Percentiles rank a stretch among this genome's conserved stretches.
Conservation (phyloP, 2,329 filamentous ascomycete species). For the Ascochyta fabae region DNA sequence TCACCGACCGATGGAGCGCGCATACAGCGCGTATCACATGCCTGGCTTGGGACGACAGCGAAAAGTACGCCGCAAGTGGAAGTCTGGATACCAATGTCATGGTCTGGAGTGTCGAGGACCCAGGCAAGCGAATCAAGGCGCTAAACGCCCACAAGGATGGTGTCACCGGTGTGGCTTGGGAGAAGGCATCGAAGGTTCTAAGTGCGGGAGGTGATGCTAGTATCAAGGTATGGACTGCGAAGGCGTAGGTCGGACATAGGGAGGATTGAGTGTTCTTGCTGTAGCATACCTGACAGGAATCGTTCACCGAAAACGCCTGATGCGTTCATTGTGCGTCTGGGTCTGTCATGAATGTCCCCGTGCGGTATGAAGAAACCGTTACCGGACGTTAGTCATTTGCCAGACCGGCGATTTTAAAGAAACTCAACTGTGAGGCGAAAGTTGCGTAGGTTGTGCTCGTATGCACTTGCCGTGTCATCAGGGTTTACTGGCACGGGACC, state of each 20-base stretch:
- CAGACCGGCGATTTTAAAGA: neutral
- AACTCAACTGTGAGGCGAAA: neutral
- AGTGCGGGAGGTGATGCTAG: constrained; percentile 87
- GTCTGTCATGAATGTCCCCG: neutral
- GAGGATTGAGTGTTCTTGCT: neutral
- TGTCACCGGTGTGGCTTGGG: constrained; percentile 86
- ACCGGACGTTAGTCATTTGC: neutral
- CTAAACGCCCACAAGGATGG: constrained; percentile 95
- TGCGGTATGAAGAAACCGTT: neutral
- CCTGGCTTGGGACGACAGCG: constrained; percentile 77
- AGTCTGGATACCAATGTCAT: constrained; percentile 90
- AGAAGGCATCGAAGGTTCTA: constrained; percentile 68
- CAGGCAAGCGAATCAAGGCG: constrained; percentile 82
- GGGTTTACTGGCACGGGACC: neutral
- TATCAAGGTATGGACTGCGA: constrained; percentile 80
- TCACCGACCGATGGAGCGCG: constrained; percentile 79
- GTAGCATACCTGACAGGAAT: neutral
- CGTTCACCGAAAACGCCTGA: constrained; percentile 3
- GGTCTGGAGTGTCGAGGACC: constrained; percentile 85
- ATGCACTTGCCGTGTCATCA: neutral
- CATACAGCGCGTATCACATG: constrained; percentile 72
- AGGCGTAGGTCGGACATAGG: constrained; percentile 22
- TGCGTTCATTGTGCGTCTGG: constrained; percentile 6
- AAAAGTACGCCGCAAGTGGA: constrained; percentile 81
- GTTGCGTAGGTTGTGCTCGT: neutral